Conservation (phyloP, 2,329 filamentous ascomycete genomes). For the Ramichloridium luteum region DNA sequence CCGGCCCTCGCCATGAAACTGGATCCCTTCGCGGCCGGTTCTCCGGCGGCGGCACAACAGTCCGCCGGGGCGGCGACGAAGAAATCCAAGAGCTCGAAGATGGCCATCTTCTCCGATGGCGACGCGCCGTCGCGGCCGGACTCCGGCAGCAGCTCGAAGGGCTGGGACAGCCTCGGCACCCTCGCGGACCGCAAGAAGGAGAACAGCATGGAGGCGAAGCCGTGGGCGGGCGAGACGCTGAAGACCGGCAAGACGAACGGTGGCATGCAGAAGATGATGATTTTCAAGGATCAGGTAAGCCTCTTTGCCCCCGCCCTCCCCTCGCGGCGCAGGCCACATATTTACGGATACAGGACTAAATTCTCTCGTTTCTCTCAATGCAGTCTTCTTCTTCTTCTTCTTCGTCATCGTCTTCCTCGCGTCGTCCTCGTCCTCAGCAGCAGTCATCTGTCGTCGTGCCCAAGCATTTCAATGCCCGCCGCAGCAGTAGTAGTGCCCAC, state of each 20-base stretch:
- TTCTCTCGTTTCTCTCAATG: slow-evolving; percentile 43
- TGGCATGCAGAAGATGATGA: slow-evolving; percentile 65
- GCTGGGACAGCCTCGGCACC: slow-evolving; percentile 87
- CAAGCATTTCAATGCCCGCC: slow-evolving; percentile 11
- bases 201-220: slow-evolving; percentile 71
- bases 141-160: slow-evolving; percentile 48
- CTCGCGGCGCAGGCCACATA: slow-evolving; percentile 34
- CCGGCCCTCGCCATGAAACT: slow-evolving; percentile 75
- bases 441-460: slow-evolving; percentile 14
- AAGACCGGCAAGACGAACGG: slow-evolving; percentile 75
- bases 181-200: slow-evolving; percentile 86
- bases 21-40: slow-evolving; percentile 60
- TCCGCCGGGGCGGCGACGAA: slow-evolving; percentile 41
- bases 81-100: slow-evolving; percentile 64
- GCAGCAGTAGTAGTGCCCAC: slow-evolving; percentile 18
- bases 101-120: slow-evolving; percentile 77
- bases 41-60: slow-evolving; percentile 52
- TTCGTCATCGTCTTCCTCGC: too few relatives aligned
- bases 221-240: slow-evolving; percentile 85
- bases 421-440: too few relatives aligned
- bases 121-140: slow-evolving; percentile 40
- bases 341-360: slow-evolving; percentile 99
- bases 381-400: too few relatives aligned
- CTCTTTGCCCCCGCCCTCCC: slow-evolving; percentile 21
- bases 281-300: slow-evolving; percentile 96